A percentile compares a stretch with the other conserved stretches of the same genome.
These are phyloP conservation scores for Akebia trifoliata DNA, from an alignment of 164 flowering plant species.

Conservation along the genomic window DNA sequence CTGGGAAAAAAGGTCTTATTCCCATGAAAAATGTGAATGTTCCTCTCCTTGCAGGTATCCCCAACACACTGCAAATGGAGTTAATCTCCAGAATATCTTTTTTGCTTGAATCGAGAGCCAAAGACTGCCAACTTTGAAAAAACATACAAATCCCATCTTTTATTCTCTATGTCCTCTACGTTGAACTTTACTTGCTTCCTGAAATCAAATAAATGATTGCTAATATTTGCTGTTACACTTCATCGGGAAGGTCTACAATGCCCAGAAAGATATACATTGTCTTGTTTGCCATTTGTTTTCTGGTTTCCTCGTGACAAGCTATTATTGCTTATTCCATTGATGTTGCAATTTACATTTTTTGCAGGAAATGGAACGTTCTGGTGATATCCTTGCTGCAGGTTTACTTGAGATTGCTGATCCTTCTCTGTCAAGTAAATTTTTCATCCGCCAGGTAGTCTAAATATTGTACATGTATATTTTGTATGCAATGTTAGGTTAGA, in stretches of 20 bases:
- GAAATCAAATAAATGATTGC: background rate
- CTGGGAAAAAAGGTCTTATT: too few species aligned
- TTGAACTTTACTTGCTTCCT: background rate
- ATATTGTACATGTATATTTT: background rate
- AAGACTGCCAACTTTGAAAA: too few species aligned
- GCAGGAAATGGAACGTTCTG: conserved; percentile 98
- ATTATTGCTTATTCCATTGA: background rate
- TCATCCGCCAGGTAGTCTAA: conserved; percentile 76
- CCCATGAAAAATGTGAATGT: too few species aligned
- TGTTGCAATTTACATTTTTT: conserved; percentile 14
- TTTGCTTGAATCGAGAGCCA: too few species aligned
- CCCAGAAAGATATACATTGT: background rate
- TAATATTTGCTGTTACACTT: background rate
- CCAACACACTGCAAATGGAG: too few species aligned
- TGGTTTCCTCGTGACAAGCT: background rate
- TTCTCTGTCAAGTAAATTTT: conserved; percentile 77
- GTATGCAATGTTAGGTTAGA: background rate
- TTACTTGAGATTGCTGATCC: conserved; percentile 93
- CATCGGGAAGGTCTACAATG: background rate
- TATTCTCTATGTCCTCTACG: background rate
- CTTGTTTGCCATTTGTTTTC: background rate
- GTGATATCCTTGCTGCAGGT: conserved; percentile 98
- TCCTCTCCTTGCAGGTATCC: too few species aligned
- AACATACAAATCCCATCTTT: background rate
- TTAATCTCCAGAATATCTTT: too few species aligned